phyloP scores from a whole-genome alignment of 2,329 filamentous ascomycete genomes.

The Sclerotinia subarctica region DNA sequence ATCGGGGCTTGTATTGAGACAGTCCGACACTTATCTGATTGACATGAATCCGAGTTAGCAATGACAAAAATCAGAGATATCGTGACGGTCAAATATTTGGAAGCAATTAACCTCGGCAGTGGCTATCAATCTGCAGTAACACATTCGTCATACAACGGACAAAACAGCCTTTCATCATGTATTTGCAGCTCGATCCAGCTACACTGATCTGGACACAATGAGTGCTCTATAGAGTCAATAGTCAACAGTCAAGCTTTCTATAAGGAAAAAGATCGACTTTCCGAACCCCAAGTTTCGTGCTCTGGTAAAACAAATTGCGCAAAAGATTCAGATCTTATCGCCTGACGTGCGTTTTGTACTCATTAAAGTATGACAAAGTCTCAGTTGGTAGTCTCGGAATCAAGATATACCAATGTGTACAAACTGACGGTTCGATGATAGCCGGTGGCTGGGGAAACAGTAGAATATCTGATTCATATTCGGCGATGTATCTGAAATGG shows the following conservation, averaged over 20 bases:
- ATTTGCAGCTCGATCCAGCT: too few species aligned
- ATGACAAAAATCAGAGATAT: too few species aligned
- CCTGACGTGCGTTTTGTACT: not conserved
- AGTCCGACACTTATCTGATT: not conserved
- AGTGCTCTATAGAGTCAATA: too few species aligned
- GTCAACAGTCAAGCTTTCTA: not conserved
- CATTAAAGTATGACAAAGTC: not conserved
- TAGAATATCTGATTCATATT: not conserved
- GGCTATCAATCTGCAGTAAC: not conserved
- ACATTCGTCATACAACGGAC: not conserved
- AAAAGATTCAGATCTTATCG: conserved; percentile 5
- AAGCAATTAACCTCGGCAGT: not conserved
- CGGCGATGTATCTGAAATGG: not conserved
- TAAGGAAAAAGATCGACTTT: not conserved
- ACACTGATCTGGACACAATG: too few species aligned
- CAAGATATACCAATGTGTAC: not conserved
- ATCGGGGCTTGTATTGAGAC: not conserved
- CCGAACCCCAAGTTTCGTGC: not conserved
- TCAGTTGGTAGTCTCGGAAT: not conserved
- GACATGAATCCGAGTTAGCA: not conserved
- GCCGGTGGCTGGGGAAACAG: not conserved
- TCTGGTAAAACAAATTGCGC: not conserved
- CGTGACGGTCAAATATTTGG: too few species aligned
- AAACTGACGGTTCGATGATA: not conserved
- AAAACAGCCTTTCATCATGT: too few species aligned